Percentiles rank a stretch among this genome's conserved stretches.
Evolutionary conservation across 306 rosid genomes (phyloP).

Genomic region (Neltuma alba): DNA sequence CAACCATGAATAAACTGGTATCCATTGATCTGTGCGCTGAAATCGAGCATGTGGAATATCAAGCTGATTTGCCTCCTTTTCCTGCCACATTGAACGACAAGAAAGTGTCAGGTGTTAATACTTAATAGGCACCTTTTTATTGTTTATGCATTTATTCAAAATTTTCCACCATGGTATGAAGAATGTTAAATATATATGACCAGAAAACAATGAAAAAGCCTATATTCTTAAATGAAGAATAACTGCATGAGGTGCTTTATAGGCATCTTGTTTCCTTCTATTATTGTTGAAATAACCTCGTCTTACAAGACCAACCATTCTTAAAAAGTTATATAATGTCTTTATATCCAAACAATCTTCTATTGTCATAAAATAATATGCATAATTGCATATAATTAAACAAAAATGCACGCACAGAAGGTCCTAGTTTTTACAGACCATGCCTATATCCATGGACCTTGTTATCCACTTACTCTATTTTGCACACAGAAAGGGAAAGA

Average conservation of each 20-base stretch:
- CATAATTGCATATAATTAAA: neutral
- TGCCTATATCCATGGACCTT: neutral
- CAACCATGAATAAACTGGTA: conserved; percentile 89
- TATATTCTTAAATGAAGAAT: neutral
- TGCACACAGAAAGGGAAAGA: neutral
- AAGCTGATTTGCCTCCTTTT: conserved; percentile 52
- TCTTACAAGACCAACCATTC: neutral
- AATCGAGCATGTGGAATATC: conserved; percentile 81
- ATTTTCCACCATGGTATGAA: neutral
- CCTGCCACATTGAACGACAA: conserved; percentile 50
- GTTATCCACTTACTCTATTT: neutral
- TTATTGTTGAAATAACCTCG: neutral
- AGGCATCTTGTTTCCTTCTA: conserved; percentile 11
- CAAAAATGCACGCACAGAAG: neutral
- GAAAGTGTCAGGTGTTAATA: neutral
- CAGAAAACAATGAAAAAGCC: neutral
- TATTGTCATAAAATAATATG: neutral
- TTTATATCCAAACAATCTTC: neutral
- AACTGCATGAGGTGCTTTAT: neutral
- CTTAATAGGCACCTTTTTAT: neutral
- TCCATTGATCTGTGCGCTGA: conserved; percentile 91
- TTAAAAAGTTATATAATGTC: neutral
- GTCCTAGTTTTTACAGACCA: neutral
- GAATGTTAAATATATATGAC: neutral
- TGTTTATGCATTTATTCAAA: neutral